A percentile compares a stretch with the other conserved stretches of the same genome.
phyloP scores from a whole-genome alignment of 1,284 basidiomycete species.

The Cerrena zonata region DNA sequence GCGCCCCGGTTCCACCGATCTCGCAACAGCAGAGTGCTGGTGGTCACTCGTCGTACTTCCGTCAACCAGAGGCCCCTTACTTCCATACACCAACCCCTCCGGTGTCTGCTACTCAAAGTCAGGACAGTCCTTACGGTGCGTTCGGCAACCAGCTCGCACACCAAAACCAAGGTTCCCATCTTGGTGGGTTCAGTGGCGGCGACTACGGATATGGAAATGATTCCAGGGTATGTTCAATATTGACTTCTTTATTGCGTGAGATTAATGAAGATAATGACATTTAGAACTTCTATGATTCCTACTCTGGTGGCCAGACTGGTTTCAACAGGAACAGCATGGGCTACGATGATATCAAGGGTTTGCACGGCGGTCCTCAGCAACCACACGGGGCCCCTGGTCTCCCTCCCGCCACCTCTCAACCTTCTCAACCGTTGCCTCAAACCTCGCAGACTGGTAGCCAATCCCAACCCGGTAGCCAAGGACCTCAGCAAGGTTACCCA shows the following conservation, averaged over 20 bases:
- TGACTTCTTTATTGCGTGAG: too few relatives aligned
- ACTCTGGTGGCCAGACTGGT: slow-evolving; percentile 41
- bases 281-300: slow-evolving; percentile 71
- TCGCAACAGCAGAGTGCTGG: slow-evolving; percentile 34
- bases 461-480: slow-evolving; percentile 53
- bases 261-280: too few relatives aligned
- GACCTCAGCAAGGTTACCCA: slow-evolving; percentile 56
- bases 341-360: slow-evolving; percentile 68
- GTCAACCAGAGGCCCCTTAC: slow-evolving; percentile 62
- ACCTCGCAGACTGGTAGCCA: slow-evolving; percentile 40
- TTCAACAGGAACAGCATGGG: slow-evolving; percentile 56
- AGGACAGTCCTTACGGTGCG: slow-evolving; percentile 59
- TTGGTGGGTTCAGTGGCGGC: slow-evolving; percentile 50
- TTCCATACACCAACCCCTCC: slow-evolving; percentile 73
- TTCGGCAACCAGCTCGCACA: slow-evolving; percentile 57
- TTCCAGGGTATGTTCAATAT: slow-evolving; percentile 45
- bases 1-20: slow-evolving; percentile 27
- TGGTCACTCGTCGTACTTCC: slow-evolving; percentile 50
- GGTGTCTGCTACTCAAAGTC: slow-evolving; percentile 44
- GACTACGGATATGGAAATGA: slow-evolving; percentile 65
- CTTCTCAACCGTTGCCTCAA: slow-evolving; percentile 49
- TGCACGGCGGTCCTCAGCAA: slow-evolving; percentile 53
- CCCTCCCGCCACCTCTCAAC: slow-evolving; percentile 46
- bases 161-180: slow-evolving; percentile 49
- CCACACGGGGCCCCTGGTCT: slow-evolving; percentile 42